Evolutionary conservation across 345 rosid species (phyloP), one percentile per base, ranked within the genome.

Genomic region (Salix koriyanagi): DNA sequence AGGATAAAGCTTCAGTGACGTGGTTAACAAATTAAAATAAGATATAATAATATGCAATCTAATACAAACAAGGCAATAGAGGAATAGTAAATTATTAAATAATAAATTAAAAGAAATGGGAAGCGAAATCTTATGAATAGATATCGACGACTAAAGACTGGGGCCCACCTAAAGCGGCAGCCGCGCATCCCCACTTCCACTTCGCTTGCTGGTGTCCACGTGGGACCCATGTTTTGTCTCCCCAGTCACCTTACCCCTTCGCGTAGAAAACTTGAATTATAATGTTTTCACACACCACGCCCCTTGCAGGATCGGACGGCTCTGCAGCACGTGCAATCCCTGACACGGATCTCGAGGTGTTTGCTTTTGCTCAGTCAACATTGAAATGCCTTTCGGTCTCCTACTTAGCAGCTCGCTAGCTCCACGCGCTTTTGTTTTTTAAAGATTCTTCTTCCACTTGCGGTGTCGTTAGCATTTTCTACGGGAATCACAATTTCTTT

Each of bases 121-220:
- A 68, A 76, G 66, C 32, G 25, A 69, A 26, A 76, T 70, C 75
- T 62, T 32, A 32, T 18, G 60, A 69, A 3, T 44, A 32, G 70
- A 70, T 77, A 70, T 71, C 52, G 75, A 70, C 76, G 80, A 78
- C 76, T 69, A 44, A 65, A 65, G 69, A 34, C 2, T 10, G 41
- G 87, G 86, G 28, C 85, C 88, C 88, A 79, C 84, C 26, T 65
- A 77, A 80, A 84, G 83, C 87, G 83, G 89, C 89, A 75, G 88
- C 88, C 86, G 90, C 83, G 83, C 82, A 75, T 84, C 81, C 84
- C 79, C 77, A 78, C 81, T 75, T 73, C 83, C 78, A 77, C 76
- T 79, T 78, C 76, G 44, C 16, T 44, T 48, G 61, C 74, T 74
- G 46, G 77, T 81, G 74, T 79, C 81, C 75, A 70, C 79, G 79